Evolutionary conservation across 768 basidiomycete species (phyloP).

Genomic region (Leccinum arenicola): DNA sequence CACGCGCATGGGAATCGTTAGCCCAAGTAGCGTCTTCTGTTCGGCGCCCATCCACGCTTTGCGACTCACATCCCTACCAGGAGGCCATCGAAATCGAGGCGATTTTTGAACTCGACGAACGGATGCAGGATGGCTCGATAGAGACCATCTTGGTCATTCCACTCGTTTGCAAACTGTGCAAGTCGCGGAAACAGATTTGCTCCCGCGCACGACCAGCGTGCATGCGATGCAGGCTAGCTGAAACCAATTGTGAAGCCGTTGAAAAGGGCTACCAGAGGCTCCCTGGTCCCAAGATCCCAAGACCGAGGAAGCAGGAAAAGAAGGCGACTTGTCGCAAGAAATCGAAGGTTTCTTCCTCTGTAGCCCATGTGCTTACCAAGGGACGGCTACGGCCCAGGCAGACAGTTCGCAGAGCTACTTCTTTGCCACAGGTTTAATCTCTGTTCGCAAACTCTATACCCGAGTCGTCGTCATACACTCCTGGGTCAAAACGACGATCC

Average conservation of each 20-base stretch:
- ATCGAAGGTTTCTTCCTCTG: neutral
- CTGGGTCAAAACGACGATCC: slow-evolving; percentile 15
- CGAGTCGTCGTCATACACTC: neutral
- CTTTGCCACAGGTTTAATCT: neutral
- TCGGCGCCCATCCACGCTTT: slow-evolving; percentile 25
- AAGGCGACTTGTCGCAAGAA: neutral
- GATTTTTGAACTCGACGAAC: slow-evolving; percentile 29
- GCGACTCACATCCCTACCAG: slow-evolving; percentile 19
- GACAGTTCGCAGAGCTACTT: neutral
- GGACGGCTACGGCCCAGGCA: neutral
- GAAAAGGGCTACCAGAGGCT: slow-evolving; percentile 20
- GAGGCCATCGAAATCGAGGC: slow-evolving; percentile 14
- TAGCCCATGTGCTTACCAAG: neutral
- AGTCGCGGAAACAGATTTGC: slow-evolving; percentile 11
- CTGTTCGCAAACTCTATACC: neutral
- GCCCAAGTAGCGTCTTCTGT: slow-evolving; percentile 15
- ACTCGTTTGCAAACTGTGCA: slow-evolving; percentile 18
- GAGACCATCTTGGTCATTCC: slow-evolving; percentile 24
- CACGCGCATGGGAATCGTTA: slow-evolving; percentile 19
- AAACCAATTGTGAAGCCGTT: neutral
- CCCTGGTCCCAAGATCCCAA: slow-evolving; percentile 20
- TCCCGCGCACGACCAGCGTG: slow-evolving; percentile 28
- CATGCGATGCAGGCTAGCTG: slow-evolving; percentile 19
- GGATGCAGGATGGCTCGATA: slow-evolving; percentile 3
- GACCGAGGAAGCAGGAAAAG: neutral